phyloP scores from a whole-genome alignment of 2,329 filamentous ascomycete species.

The Trichoderma sp. region DNA sequence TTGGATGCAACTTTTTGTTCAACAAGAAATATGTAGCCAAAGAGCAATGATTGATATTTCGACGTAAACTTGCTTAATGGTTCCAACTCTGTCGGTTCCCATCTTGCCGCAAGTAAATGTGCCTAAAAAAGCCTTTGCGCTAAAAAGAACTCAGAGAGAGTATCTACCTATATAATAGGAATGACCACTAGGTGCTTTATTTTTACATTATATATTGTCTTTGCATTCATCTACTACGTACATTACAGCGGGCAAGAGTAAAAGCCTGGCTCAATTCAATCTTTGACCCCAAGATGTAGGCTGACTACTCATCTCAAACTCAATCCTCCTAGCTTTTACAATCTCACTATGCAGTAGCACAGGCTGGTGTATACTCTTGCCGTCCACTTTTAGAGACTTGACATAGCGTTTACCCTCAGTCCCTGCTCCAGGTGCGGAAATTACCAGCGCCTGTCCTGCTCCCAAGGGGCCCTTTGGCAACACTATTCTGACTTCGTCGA shows the following conservation, averaged over 20 bases:
- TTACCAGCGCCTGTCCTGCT: constrained; percentile 36
- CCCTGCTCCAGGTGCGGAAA: constrained; percentile 45
- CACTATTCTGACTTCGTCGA: constrained; percentile 45
- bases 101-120: too few relatives aligned
- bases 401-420: constrained; percentile 42
- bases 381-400: constrained; percentile 45
- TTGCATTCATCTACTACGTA: background rate
- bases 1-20: too few relatives aligned
- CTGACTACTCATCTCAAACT: constrained; percentile 48
- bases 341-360: constrained; percentile 45
- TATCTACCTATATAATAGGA: background rate
- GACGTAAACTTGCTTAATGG: too few relatives aligned
- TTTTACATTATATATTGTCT: background rate
- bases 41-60: too few relatives aligned
- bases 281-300: constrained; percentile 33
- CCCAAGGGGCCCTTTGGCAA: constrained; percentile 37
- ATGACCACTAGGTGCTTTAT: background rate
- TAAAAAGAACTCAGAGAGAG: too few relatives aligned
- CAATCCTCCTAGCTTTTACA: constrained; percentile 42
- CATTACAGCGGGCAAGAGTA: background rate
- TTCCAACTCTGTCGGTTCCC: too few relatives aligned
- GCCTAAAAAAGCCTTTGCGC: too few relatives aligned
- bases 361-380: constrained; percentile 36
- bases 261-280: background rate
- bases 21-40: too few relatives aligned